A percentile compares a stretch with the other conserved stretches of the same genome.
Evolutionary conservation across 129 eudicot genomes (phyloP).

Genomic region (Flaveria brownii): DNA sequence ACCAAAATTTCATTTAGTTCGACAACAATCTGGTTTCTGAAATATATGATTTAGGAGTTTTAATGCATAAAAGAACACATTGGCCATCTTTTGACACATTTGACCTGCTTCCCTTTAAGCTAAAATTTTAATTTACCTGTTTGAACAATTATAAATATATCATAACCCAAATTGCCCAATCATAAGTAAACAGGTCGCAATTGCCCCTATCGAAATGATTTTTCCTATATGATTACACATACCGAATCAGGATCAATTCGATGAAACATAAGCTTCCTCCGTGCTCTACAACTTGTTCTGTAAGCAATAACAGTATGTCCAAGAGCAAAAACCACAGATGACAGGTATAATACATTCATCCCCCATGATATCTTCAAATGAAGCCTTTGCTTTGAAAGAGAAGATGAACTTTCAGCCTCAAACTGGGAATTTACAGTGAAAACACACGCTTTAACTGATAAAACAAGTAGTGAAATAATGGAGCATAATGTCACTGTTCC

Average conservation of each 20-base stretch:
- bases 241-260: constrained; percentile 88
- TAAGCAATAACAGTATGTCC: constrained; percentile 97
- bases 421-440: constrained; percentile 79
- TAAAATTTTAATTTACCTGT: not conserved
- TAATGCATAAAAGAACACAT: not conserved
- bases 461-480: constrained; percentile 62
- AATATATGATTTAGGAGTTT: not conserved
- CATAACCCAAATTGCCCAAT: not conserved
- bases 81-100: not conserved
- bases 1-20: not conserved
- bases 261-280: constrained; percentile 86
- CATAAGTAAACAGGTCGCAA: not conserved
- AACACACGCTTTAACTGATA: constrained; percentile 85
- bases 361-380: constrained; percentile 99
- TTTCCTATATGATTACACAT: constrained; percentile 30
- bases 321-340: constrained; percentile 95
- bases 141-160: not conserved
- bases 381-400: constrained; percentile 64
- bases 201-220: not conserved
- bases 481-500: constrained; percentile 90
- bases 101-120: not conserved
- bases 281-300: constrained; percentile 87
- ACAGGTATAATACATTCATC: constrained; percentile 87
- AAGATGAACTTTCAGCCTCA: constrained; percentile 77
- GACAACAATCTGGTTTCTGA: not conserved